A percentile compares a stretch with the other conserved stretches of the same genome.
phyloP scores from a whole-genome alignment of 2,329 filamentous ascomycete genomes.

The Periconia digitata region DNA sequence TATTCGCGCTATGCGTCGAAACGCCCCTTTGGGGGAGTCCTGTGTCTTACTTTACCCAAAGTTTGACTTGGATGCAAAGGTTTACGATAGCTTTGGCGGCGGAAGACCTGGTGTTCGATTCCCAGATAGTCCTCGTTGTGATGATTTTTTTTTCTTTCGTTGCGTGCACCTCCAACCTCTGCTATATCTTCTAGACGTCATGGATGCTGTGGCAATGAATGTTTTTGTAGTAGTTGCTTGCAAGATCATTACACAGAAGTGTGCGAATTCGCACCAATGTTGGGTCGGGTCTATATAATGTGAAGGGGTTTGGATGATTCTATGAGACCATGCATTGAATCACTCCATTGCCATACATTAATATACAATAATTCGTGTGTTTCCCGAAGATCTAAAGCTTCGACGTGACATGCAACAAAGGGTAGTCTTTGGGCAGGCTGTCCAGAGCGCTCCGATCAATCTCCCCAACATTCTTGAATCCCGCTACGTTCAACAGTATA shows the following conservation, averaged over 20 bases:
- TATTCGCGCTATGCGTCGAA: neutral
- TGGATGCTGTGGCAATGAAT: neutral
- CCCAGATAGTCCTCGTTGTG: too few species aligned
- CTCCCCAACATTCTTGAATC: slow-evolving; percentile 55
- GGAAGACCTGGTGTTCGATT: too few species aligned
- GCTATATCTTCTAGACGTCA: neutral
- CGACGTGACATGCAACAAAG: slow-evolving; percentile 22
- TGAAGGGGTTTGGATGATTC: too few species aligned
- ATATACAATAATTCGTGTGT: neutral
- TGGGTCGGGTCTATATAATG: too few species aligned
- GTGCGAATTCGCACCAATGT: too few species aligned
- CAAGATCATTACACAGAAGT: too few species aligned
- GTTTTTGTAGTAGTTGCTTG: too few species aligned
- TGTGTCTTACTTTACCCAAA: too few species aligned
- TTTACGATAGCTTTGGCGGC: too few species aligned
- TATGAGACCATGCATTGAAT: neutral
- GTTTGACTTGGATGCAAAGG: neutral
- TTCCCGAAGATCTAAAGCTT: slow-evolving; percentile 19
- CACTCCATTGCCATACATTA: neutral
- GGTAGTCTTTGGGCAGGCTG: slow-evolving; percentile 24
- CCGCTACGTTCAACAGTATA: slow-evolving; percentile 62
- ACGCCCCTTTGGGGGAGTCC: too few species aligned
- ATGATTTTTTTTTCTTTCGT: neutral
- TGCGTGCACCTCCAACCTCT: neutral
- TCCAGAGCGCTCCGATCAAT: slow-evolving; percentile 49